Percentiles rank a stretch among this genome's conserved stretches.
These are phyloP conservation scores for Trichosporon sp. DNA, from an alignment of 1,284 basidiomycete genomes.

Conservation along the genomic window DNA sequence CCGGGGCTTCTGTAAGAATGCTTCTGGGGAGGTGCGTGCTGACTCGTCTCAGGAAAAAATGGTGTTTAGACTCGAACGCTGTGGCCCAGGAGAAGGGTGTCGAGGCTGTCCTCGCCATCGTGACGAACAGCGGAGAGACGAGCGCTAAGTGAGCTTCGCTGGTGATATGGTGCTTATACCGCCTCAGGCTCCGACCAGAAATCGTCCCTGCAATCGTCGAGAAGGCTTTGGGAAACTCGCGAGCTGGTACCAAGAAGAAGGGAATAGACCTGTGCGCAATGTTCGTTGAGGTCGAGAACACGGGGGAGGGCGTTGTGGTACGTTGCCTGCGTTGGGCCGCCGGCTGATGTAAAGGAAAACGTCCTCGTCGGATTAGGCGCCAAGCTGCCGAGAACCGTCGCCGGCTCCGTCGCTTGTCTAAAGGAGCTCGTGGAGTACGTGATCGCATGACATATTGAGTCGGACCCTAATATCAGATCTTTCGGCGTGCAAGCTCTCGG, in stretches of 20 bases:
- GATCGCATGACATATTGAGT: not conserved
- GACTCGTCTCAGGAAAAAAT: conserved; percentile 63
- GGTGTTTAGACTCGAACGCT: conserved; percentile 84
- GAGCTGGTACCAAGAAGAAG: conserved; percentile 86
- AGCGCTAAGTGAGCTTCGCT: conserved; percentile 55
- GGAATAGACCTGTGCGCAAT: conserved; percentile 80
- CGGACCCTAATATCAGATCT: conserved; percentile 54
- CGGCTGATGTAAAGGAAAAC: conserved; percentile 57
- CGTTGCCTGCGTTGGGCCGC: conserved; percentile 45
- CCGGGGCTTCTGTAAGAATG: conserved; percentile 34
- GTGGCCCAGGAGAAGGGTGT: conserved; percentile 98
- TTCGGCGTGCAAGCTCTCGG: conserved; percentile 78
- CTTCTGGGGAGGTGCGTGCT: not conserved
- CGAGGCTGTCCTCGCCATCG: conserved; percentile 74
- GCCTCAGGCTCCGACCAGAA: conserved; percentile 55
- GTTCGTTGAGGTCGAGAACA: conserved; percentile 91
- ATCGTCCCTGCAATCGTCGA: conserved; percentile 88
- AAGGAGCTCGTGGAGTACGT: conserved; percentile 68
- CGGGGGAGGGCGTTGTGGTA: conserved; percentile 79
- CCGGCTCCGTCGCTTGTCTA: conserved; percentile 70
- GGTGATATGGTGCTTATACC: not conserved
- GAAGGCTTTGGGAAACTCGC: conserved; percentile 86
- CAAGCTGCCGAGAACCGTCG: conserved; percentile 92
- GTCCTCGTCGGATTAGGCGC: conserved; percentile 77
- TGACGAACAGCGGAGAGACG: conserved; percentile 85